phyloP scores from a whole-genome alignment of 805 yeast species.

The Lipomyces oligophaga region DNA sequence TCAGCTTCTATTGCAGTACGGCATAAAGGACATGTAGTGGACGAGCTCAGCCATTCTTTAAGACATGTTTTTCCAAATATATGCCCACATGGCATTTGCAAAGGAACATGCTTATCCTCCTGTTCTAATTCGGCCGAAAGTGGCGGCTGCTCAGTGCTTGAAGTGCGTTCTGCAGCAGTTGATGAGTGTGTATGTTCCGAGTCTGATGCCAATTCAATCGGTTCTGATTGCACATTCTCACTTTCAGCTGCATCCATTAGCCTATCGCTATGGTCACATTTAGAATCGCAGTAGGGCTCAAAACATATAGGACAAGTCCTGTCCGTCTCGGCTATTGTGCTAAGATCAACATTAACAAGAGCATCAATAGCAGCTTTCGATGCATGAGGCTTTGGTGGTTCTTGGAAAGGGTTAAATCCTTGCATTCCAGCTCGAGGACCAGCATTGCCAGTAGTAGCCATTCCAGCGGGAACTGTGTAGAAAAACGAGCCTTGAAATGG shows the following conservation, averaged over 20 bases:
- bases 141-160: not conserved
- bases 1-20: slow-evolving; percentile 50
- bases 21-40: slow-evolving; percentile 83
- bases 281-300: slow-evolving; percentile 35
- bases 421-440: not conserved
- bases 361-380: slow-evolving; percentile 37
- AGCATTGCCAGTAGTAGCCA: slow-evolving; percentile 6
- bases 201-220: not conserved
- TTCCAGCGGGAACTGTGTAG: slow-evolving; percentile 10
- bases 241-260: too few species aligned
- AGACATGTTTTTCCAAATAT: slow-evolving; percentile 83
- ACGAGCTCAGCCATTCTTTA: slow-evolving; percentile 72
- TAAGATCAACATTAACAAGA: slow-evolving; percentile 34
- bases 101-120: slow-evolving; percentile 53
- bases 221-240: too few species aligned
- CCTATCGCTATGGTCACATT: not conserved
- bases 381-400: slow-evolving; percentile 32
- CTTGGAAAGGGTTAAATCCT: slow-evolving; percentile 4
- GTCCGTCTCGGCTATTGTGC: slow-evolving; percentile 37
- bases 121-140: not conserved
- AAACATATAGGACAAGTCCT: slow-evolving; percentile 45
- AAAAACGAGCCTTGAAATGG: slow-evolving; percentile 21
- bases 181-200: not conserved
- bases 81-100: slow-evolving; percentile 80
- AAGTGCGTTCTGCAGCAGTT: not conserved